These are phyloP conservation scores for Pseudopyricularia cyperi DNA, from an alignment of 2,329 filamentous ascomycete genomes.

Conservation along the genomic window DNA sequence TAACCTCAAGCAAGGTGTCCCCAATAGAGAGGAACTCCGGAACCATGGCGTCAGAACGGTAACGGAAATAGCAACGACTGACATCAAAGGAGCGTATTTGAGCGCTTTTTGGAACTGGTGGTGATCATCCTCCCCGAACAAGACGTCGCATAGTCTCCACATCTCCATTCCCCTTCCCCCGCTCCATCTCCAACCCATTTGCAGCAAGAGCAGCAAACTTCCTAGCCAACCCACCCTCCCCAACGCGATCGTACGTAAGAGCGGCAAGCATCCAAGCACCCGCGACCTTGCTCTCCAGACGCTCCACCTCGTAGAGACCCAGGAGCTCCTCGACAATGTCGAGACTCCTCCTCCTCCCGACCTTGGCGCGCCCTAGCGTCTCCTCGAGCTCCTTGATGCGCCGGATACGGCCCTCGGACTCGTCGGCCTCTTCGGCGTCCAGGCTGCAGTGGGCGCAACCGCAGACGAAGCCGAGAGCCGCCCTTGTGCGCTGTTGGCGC, in stretches of 20 bases:
- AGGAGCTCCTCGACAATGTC: conserved; percentile 16
- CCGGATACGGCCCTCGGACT: conserved; percentile 18
- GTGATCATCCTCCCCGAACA: not conserved
- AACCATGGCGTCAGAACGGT: no score
- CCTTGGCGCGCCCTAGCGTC: conserved; percentile 10
- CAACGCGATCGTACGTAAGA: conserved; percentile 22
- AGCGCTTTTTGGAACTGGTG: no score
- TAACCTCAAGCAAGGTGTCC: no score
- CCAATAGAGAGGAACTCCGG: no score
- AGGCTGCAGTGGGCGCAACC: conserved; percentile 18
- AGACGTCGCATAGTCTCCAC: conserved; percentile 14
- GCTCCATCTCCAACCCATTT: conserved; percentile 18
- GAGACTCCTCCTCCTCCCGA: conserved; percentile 10
- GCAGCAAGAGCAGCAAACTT: conserved; percentile 18
- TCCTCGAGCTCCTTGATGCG: conserved; percentile 15
- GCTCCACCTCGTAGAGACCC: conserved; percentile 18
- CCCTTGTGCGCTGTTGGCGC: conserved; percentile 15
- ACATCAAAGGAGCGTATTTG: no score
- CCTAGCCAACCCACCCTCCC: conserved; percentile 15
- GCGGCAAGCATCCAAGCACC: conserved; percentile 22
- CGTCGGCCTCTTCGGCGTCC: conserved; percentile 6
- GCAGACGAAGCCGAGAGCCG: conserved; percentile 22
- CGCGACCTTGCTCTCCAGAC: conserved; percentile 18
- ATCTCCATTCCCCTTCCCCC: conserved; percentile 14
- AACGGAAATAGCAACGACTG: no score